A percentile compares a stretch with the other conserved stretches of the same genome.
phyloP scores from a whole-genome alignment of 495 filamentous ascomycete genomes.

The Lindgomyces ingoldianus region DNA sequence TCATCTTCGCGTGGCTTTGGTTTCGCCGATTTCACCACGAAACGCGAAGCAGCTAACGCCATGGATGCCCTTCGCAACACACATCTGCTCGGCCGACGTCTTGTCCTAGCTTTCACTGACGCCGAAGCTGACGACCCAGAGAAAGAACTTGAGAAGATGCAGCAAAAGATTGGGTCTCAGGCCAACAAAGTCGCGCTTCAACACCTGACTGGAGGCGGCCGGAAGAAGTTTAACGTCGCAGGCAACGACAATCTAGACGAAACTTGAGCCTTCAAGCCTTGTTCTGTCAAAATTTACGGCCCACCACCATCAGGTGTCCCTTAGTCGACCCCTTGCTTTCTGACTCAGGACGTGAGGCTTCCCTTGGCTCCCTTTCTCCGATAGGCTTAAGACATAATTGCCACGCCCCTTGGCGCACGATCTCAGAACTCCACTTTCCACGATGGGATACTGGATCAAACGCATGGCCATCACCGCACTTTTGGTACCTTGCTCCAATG shows the following conservation, averaged over 20 bases:
- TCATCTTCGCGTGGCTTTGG: conserved; percentile 85
- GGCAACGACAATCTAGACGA: conserved; percentile 63
- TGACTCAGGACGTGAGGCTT: conserved; percentile 26
- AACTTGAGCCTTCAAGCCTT: conserved; percentile 46
- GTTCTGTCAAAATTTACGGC: conserved; percentile 28
- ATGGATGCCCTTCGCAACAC: conserved; percentile 88
- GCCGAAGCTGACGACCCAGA: conserved; percentile 86
- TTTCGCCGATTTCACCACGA: conserved; percentile 93
- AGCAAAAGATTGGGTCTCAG: conserved; percentile 87
- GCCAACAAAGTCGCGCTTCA: conserved; percentile 84
- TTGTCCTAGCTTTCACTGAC: conserved; percentile 88
- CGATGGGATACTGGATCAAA: conserved; percentile 29
- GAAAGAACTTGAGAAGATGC: conserved; percentile 93
- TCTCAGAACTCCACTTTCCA: background rate
- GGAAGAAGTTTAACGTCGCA: conserved; percentile 80
- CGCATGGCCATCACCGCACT: conserved; percentile 32
- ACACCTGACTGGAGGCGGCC: conserved; percentile 75
- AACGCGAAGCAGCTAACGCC: conserved; percentile 89
- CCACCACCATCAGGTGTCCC: conserved; percentile 28
- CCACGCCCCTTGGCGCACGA: conserved; percentile 26
- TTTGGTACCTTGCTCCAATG: conserved; percentile 35
- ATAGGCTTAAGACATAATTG: conserved; percentile 23
- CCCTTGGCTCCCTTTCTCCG: conserved; percentile 16
- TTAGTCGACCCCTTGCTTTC: conserved; percentile 29
- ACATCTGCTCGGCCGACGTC: conserved; percentile 82